Evolutionary conservation across 2,329 filamentous ascomycete genomes (phyloP).

Genomic region (Fonsecaea erecta): DNA sequence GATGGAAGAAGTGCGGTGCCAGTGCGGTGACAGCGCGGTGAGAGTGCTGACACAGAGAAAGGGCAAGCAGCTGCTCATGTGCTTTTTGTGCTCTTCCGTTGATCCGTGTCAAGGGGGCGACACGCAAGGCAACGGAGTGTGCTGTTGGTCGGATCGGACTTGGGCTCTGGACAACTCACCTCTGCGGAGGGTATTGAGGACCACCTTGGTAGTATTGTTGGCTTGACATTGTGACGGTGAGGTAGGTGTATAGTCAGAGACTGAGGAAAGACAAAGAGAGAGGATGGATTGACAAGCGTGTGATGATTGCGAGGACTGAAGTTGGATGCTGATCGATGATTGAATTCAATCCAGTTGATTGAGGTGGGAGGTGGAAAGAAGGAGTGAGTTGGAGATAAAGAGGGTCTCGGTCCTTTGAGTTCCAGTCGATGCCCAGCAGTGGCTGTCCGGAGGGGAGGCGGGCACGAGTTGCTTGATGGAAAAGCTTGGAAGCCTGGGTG

Average conservation of each 20-base stretch:
- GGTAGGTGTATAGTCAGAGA: neutral
- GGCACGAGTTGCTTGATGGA: neutral
- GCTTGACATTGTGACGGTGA: slow-evolving; percentile 30
- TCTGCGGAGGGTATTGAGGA: slow-evolving; percentile 37
- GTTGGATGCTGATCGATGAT: neutral
- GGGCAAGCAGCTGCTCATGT: neutral
- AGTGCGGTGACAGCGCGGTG: neutral
- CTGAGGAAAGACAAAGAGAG: neutral
- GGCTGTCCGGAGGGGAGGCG: neutral
- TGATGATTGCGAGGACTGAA: neutral
- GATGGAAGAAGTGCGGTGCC: neutral
- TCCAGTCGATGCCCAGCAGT: neutral
- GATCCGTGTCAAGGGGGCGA: neutral
- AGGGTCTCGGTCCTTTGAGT: neutral
- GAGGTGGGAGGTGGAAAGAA: neutral
- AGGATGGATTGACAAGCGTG: neutral
- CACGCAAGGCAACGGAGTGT: neutral
- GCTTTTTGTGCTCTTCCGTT: neutral
- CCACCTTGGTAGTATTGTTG: slow-evolving; percentile 37
- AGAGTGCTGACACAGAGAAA: neutral
- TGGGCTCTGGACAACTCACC: slow-evolving; percentile 22
- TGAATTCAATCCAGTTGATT: slow-evolving; percentile 2
- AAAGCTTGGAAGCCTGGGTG: neutral
- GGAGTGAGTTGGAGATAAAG: neutral
- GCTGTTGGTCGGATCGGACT: neutral